Percentiles rank a stretch among this genome's conserved stretches.
phyloP scores from a whole-genome alignment of 2,329 filamentous ascomycete genomes.

The Arthrobotrys conoides region DNA sequence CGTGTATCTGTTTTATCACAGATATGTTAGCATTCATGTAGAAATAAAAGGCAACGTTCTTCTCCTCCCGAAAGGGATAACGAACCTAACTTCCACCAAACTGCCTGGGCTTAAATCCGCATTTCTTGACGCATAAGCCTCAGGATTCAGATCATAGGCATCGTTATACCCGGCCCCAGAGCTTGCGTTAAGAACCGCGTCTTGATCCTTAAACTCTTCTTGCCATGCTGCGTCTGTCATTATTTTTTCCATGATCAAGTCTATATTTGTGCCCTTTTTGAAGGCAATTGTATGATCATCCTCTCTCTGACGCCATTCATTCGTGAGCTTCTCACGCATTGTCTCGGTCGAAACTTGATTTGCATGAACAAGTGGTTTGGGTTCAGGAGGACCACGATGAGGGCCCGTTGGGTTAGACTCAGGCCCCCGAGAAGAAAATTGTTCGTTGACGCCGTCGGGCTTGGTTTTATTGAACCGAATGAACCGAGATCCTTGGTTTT shows the following conservation, averaged over 20 bases:
- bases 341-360: constrained; percentile 13
- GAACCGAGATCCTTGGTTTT: constrained; percentile 9
- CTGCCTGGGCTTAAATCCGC: constrained; percentile 33
- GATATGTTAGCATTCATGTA: neutral
- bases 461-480: neutral
- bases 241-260: constrained; percentile 34
- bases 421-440: neutral
- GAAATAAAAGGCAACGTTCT: neutral
- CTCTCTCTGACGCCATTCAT: constrained; percentile 34
- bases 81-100: constrained; percentile 48
- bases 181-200: neutral
- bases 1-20: constrained; percentile 7
- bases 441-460: neutral
- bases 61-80: neutral
- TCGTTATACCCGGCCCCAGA: constrained; percentile 9
- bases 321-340: constrained; percentile 18
- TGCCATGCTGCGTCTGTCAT: constrained; percentile 40
- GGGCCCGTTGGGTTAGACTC: neutral
- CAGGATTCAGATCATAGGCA: constrained; percentile 42
- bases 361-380: neutral
- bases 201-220: constrained; percentile 8
- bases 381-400: neutral
- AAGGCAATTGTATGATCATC: constrained; percentile 14
- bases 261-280: constrained; percentile 26
- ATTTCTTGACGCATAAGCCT: constrained; percentile 43